phyloP scores from a whole-genome alignment of 306 rosid species.

The Rubus parviflorus region DNA sequence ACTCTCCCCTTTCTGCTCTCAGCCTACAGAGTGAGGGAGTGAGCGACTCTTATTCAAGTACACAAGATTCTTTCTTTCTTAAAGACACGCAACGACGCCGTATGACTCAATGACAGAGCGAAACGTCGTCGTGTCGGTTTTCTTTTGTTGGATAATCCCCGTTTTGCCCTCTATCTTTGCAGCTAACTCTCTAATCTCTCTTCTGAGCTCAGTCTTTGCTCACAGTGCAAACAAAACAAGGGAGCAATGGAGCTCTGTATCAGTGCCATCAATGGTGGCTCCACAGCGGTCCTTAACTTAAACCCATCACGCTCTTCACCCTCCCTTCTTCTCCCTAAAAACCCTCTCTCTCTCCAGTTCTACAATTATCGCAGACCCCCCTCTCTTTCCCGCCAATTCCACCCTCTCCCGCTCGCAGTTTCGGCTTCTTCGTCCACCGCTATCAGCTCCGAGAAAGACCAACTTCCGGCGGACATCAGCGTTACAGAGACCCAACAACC shows the following conservation, averaged over 20 bases:
- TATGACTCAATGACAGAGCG: no score
- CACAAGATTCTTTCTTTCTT: not conserved
- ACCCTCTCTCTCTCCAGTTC: constrained; percentile 20
- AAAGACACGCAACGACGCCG: not conserved
- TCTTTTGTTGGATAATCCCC: constrained; percentile 3
- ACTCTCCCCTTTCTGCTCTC: not conserved
- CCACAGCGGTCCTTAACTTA: constrained; percentile 30
- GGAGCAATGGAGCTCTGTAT: constrained; percentile 64
- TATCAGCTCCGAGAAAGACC: constrained; percentile 38
- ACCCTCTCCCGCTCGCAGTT: constrained; percentile 32
- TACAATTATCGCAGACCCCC: constrained; percentile 27
- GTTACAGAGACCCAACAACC: constrained; percentile 63
- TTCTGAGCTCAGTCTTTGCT: not conserved
- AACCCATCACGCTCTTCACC: constrained; percentile 31
- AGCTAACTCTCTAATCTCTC: not conserved
- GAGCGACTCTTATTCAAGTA: not conserved
- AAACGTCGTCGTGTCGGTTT: not conserved
- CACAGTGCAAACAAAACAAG: not conserved
- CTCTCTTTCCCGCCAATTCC: constrained; percentile 39
- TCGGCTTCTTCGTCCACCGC: constrained; percentile 46
- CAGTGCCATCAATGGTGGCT: constrained; percentile 30
- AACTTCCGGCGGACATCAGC: constrained; percentile 61
- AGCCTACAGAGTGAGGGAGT: not conserved
- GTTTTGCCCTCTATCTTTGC: constrained; percentile 17
- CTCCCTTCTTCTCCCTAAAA: constrained; percentile 19